phyloP scores from a whole-genome alignment of 345 rosid genomes.

The Crucihimalaya himalaica region DNA sequence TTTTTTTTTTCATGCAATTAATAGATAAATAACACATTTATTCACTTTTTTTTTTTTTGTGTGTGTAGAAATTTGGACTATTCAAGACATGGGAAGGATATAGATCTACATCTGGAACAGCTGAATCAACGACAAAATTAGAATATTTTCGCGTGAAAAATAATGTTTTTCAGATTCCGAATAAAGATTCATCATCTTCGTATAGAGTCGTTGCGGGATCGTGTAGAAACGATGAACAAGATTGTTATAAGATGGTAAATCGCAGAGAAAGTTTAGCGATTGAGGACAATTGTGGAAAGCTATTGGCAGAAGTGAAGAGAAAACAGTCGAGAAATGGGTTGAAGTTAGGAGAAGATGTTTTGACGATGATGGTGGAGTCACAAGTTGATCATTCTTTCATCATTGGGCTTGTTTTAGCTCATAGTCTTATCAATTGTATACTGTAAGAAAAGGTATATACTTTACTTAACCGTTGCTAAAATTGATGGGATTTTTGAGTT shows the following conservation, averaged over 20 bases:
- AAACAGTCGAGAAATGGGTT: constrained; percentile 54
- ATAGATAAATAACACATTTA: too few relatives aligned
- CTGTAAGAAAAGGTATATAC: constrained; percentile 10
- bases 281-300: constrained; percentile 44
- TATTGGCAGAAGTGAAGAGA: constrained; percentile 55
- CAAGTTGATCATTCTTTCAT: constrained; percentile 54
- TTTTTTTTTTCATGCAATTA: neutral
- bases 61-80: constrained; percentile 45
- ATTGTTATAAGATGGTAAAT: constrained; percentile 39
- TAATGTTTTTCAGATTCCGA: constrained; percentile 19
- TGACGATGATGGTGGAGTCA: constrained; percentile 59
- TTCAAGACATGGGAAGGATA: constrained; percentile 54
- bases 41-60: constrained; percentile 1
- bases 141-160: constrained; percentile 53
- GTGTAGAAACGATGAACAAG: constrained; percentile 32
- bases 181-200: constrained; percentile 31
- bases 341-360: constrained; percentile 58
- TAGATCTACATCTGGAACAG: constrained; percentile 19
- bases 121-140: constrained; percentile 18
- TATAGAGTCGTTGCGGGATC: constrained; percentile 42
- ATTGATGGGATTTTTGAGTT: neutral
- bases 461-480: neutral
- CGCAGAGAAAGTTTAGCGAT: constrained; percentile 41
- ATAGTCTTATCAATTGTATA: constrained; percentile 47
- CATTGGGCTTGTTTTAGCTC: constrained; percentile 50